Base-by-base conservation (phyloP, 108 stramenopile species). In the Nitzschia sp. region DNA sequence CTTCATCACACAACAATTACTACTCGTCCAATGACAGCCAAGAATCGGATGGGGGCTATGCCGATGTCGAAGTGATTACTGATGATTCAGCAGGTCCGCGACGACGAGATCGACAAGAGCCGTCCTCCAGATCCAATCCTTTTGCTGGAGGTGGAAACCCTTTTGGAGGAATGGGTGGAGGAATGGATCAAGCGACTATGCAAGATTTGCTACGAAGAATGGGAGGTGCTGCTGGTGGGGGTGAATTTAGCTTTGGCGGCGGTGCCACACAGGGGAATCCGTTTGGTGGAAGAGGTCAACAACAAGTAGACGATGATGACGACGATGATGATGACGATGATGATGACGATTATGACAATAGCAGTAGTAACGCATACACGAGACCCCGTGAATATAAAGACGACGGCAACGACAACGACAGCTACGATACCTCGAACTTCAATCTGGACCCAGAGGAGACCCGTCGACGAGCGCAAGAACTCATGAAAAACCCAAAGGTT, bases 401-500 rank as follows among this genome's bases (percentile, higher is more conserved):
- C 29, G 29, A 34, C 5, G 29, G 5, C 29, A 34, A 34, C 29
- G 29, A 1, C 29, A 3, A 34, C 29, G 29, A 34, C 1, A 34
- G 5, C 29, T 34, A 34, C 29, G 29, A 1, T 5, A 5, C 29
- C 29, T n/a, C n/a, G n/a, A n/a, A n/a, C n/a, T n/a, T n/a, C n/a
- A 5, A 34, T 34, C 3, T 48, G 1, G 46, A 48, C 46, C 46
- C 46, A 17, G 75, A 48, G 46, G 46, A 48, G 17, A 6, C 46
- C 2, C 14, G 17, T 2, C n/a, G n/a, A 48, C 14, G 84, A 63
- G 87, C 85, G 7, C 88, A 89, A 72, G 64, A 88, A 66, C 68
- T 91, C 46, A 91, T 91, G 88, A 76, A 83, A 56, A 91, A 94
- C 38, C 93, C 93, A 0, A 89, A 94, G 55, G 85, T 87, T 0